These are phyloP conservation scores for Pseudozyma hubeiensis DNA, from an alignment of 1,284 basidiomycete species.

Conservation along the genomic window DNA sequence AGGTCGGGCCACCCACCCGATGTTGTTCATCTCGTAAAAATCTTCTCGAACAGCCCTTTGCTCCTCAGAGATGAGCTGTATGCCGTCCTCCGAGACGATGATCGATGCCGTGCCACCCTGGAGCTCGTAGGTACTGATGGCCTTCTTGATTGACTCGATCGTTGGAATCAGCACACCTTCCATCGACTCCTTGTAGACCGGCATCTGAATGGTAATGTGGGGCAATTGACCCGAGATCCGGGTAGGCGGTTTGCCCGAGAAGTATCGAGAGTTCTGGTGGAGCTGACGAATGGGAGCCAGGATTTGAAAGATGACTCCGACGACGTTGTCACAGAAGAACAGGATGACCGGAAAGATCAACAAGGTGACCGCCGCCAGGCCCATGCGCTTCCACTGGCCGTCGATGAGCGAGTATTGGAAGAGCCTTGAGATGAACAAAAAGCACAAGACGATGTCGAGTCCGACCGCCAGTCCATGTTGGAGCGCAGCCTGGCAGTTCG, in stretches of 20 bases:
- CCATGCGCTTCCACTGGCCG: conserved; percentile 75
- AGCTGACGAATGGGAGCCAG: conserved; percentile 77
- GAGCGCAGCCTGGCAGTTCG: conserved; percentile 80
- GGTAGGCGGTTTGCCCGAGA: conserved; percentile 69
- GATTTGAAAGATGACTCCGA: conserved; percentile 69
- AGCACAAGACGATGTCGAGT: conserved; percentile 71
- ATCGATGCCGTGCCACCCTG: conserved; percentile 83
- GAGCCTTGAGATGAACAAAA: conserved; percentile 75
- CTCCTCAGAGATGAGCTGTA: conserved; percentile 74
- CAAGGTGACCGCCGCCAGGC: conserved; percentile 73
- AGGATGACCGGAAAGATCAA: conserved; percentile 78
- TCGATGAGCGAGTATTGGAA: conserved; percentile 79
- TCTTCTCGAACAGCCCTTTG: conserved; percentile 77
- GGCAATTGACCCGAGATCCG: conserved; percentile 78
- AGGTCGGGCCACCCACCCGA: conserved; percentile 85
- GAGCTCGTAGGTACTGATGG: conserved; percentile 85
- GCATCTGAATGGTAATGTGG: conserved; percentile 81
- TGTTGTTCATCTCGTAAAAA: conserved; percentile 80
- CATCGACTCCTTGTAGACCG: conserved; percentile 77
- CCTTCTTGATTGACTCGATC: conserved; percentile 81
- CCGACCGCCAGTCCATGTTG: conserved; percentile 79
- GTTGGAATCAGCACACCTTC: conserved; percentile 75
- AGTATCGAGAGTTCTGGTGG: conserved; percentile 68
- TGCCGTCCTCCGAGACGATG: conserved; percentile 81
- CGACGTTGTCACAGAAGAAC: conserved; percentile 74